These are phyloP conservation scores for Scheffersomyces stambukii DNA, from an alignment of 1,139 yeast genomes.

Conservation along the genomic window DNA sequence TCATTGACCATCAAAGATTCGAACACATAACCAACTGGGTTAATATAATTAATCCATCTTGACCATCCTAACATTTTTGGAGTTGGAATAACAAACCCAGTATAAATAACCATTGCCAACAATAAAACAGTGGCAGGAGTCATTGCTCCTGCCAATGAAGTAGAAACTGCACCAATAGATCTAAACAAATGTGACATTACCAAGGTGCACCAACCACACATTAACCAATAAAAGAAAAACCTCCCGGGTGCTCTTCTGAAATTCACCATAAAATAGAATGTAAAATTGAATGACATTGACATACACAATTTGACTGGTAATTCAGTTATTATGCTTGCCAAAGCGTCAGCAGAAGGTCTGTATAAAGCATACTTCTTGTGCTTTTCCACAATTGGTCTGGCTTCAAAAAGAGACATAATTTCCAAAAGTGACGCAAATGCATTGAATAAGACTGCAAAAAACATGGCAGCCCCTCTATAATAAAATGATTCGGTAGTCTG, in stretches of 20 bases:
- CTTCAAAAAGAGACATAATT: constrained; percentile 51
- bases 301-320: constrained; percentile 50
- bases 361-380: constrained; percentile 62
- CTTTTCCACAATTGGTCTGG: constrained; percentile 57
- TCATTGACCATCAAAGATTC: constrained; percentile 58
- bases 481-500: constrained; percentile 49
- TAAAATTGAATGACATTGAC: constrained; percentile 41
- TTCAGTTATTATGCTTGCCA: constrained; percentile 55
- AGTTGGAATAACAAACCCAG: constrained; percentile 58
- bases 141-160: constrained; percentile 56
- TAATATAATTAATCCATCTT: constrained; percentile 55
- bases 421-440: constrained; percentile 57
- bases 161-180: constrained; percentile 54
- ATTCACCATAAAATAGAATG: constrained; percentile 55
- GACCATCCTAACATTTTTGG: constrained; percentile 62
- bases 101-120: constrained; percentile 49
- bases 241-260: constrained; percentile 58
- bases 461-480: constrained; percentile 54
- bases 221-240: constrained; percentile 51
- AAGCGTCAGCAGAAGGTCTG: constrained; percentile 64
- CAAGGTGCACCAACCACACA: constrained; percentile 40
- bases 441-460: constrained; percentile 54
- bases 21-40: constrained; percentile 55
- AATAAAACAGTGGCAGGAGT: constrained; percentile 57
- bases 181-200: constrained; percentile 58